A percentile compares a stretch with the other conserved stretches of the same genome.
Conservation (phyloP, 345 rosid species). For the Lagerstroemia speciosa region DNA sequence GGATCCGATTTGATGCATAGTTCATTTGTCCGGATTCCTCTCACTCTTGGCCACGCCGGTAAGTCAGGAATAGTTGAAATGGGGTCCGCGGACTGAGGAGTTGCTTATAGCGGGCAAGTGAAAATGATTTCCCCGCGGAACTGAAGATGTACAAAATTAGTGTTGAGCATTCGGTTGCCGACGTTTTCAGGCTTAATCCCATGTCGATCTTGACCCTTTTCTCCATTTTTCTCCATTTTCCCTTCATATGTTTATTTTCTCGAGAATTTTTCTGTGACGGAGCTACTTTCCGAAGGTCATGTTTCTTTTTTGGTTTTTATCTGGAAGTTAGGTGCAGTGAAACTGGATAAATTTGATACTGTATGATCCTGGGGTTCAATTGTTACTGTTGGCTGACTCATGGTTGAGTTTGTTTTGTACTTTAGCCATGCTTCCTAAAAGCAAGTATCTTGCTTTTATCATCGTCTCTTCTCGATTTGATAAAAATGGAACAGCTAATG, state of each 20-base stretch:
- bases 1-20: background rate
- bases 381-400: background rate
- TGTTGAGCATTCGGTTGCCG: background rate
- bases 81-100: background rate
- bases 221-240: too few species aligned
- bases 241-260: background rate
- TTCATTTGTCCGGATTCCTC: background rate
- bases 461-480: background rate
- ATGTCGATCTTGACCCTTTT: background rate
- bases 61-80: background rate
- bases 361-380: background rate
- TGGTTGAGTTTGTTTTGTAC: constrained; percentile 4
- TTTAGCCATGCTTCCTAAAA: background rate
- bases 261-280: background rate
- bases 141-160: too few species aligned
- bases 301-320: background rate
- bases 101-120: background rate
- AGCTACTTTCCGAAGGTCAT: background rate
- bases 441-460: background rate
- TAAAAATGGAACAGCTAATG: background rate
- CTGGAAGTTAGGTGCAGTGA: background rate
- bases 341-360: background rate
- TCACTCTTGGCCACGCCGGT: background rate
- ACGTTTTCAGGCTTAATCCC: background rate
- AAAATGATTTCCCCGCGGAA: background rate